Evolutionary conservation across 2,329 filamentous ascomycete species (phyloP), one percentile per base, ranked within the genome.

Genomic region (Trichoderma hamatum): DNA sequence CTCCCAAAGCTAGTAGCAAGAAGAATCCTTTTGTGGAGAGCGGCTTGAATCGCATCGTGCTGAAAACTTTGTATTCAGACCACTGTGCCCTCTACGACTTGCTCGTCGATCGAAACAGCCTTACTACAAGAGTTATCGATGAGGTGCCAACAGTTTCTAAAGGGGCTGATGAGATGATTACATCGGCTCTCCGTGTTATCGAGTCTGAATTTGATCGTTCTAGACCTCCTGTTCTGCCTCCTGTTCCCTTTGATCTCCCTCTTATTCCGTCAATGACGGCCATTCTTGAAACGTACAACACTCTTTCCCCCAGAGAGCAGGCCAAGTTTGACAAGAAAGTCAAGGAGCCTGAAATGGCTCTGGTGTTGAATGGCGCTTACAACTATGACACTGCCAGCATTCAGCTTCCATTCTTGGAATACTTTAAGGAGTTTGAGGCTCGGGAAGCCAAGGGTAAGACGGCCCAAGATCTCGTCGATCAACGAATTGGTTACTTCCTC

Each of bases 161-260:
- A 1, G 86, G 86, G 24, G 82, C 86, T 19, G 82, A 85, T 26
- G 88, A 91, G 70, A 86, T 90, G 28, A 85, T 88, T 13, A 84
- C 88, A 30, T 86, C 89, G 49, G 93, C 92, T 2, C 83, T 98
- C 56, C 89, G 95, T 66, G 90, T 89, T 71, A 87, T 97, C 14
- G 84, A 97, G 72, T 90, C 88, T 73, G 95, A 98, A 80, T 97
- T 94, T 75, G 96, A 99, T 77, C 89, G 91, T 70, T 95, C 92
- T 10, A 92, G 90, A 16, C 93, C 95, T 1, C 96, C 96, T 0
- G 94, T 98, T 0, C 88, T 95, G 70, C 96, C 96, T 0, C 93
- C 95, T 0, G 89, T 98, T 67, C 95, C 96, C 0, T 98, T 95
- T 75, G 95, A 98, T 76, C 84, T 93, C 5, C 95, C 96, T 3